These are phyloP conservation scores for Phoma sp. DNA, from an alignment of 2,329 filamentous ascomycete species.

Conservation along the genomic window DNA sequence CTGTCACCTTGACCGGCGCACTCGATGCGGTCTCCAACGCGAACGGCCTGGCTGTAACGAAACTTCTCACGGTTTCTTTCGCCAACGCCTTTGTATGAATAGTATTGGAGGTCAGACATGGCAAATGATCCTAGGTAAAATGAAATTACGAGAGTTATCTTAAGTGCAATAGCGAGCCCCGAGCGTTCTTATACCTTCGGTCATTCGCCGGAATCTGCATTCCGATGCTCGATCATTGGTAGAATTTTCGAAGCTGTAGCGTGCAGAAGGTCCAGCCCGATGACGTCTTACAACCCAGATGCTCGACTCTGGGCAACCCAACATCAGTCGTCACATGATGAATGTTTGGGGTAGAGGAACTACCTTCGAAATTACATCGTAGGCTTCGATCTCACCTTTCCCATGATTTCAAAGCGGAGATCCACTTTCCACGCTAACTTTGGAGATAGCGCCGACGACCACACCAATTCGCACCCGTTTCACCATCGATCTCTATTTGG, in stretches of 20 bases:
- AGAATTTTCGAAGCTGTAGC: background rate
- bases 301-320: background rate
- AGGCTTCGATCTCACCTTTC: background rate
- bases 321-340: background rate
- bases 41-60: slow-evolving; percentile 47
- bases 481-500: background rate
- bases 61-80: slow-evolving; percentile 44
- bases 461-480: no score
- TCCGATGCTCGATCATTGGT: background rate
- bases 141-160: no score
- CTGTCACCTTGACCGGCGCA: slow-evolving; percentile 47
- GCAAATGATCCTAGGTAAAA: no score
- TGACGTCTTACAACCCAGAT: background rate
- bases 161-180: no score
- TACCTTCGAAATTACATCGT: no score
- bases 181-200: background rate
- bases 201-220: background rate
- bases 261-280: background rate
- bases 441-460: no score
- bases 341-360: no score
- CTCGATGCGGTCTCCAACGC: slow-evolving; percentile 45
- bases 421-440: no score
- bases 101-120: slow-evolving; percentile 44
- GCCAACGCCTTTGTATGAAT: slow-evolving; percentile 51
- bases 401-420: background rate